Evolutionary conservation across 345 rosid genomes (phyloP), one percentile per base, ranked within the genome.

Genomic region (Dipteronia sinensis): DNA sequence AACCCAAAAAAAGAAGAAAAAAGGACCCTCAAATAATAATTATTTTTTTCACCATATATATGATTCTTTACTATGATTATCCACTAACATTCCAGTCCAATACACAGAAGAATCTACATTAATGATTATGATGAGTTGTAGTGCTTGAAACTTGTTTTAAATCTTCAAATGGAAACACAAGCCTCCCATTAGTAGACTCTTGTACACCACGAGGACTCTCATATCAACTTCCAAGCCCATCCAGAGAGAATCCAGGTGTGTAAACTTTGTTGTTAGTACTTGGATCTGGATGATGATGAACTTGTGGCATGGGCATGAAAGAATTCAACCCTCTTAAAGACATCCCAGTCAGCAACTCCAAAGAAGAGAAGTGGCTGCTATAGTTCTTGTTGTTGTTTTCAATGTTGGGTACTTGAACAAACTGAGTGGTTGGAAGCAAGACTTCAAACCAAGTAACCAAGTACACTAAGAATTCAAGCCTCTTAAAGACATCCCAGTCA

Each of bases 21-120:
- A 79, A 78, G 78, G 55, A 75, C 75, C 67, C 79, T 40, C 62
- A 63, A 67, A 74, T 74, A 70, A 74, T 74, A 80, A 83, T 71
- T 76, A 67, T 78, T 82, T 83, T 72, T 75, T 65, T 76, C 68
- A 81, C 16, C 58, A 53, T 53, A 10, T 53, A 10, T 23, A 19
- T 76, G 58, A 25, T 65, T 69, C 73, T 83, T 89, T 88, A 91
- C 99, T 97, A 95, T 83, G 98, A 89, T 85, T 98, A 97, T 72
- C 99, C 99, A 73, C 92, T 80, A 95, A 82, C 93, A 92, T 91
- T 72, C 98, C 97, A 84, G 92, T 89, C 99, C 99, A 95, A 79
- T 89, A 95, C 12, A 95, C 99, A 69, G 85, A 73, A 31, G 96
- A 85, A 83, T 85, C 88, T n/a, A 84, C 89, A 69, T 84, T 53